Base-by-base conservation (phyloP, 805 yeast species). In the Wickerhamomyces pijperi region DNA sequence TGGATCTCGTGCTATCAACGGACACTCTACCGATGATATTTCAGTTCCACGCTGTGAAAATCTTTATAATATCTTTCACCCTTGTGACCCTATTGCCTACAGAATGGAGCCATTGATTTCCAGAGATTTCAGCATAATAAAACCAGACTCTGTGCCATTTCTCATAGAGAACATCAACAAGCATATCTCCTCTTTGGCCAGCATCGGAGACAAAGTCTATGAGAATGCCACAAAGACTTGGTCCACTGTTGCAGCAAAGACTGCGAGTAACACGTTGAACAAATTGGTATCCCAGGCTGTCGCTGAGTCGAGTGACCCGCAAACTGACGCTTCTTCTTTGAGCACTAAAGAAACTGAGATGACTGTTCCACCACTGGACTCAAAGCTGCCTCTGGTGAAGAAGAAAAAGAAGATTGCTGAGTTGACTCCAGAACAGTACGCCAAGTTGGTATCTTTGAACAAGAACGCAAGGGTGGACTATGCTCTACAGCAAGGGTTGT, bases 21-120 rank as follows among this genome's bases (percentile, higher is more conserved):
- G 41, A 9, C 34, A 40, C 14, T 31, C 46, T 11, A 35, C 39
- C 7, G 45, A 50, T 13, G 29, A 28, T 6, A 25, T 42, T 14
- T 41, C 44, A 19, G 50, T 48, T 9, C 86, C 92, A 3, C 69
- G 68, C 25, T 78, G 82, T 45, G 60, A 65, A 2, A 82, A 82
- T 50, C 57, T 82, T 34, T 92, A 82, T 61, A 90, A 90, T 53
- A 61, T 92, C 5, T 86, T 82, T 61, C 94, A 90, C 49, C 84
- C 90, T 0, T 80, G 94, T 46, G 98, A 90, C 54, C 95, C 97
- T 1, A 79, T 92, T 32, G 88, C 90, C 0, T 86, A 88, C 51
- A 65, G 97, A 40, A 60, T 88, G 42, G 98, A 90, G 57, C 98
- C 98, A 2, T 61, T 90, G 41, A 70, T 88, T 5, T 65, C 43